Evolutionary conservation across 306 rosid genomes (phyloP).

Genomic region (Canavalia gladiata): DNA sequence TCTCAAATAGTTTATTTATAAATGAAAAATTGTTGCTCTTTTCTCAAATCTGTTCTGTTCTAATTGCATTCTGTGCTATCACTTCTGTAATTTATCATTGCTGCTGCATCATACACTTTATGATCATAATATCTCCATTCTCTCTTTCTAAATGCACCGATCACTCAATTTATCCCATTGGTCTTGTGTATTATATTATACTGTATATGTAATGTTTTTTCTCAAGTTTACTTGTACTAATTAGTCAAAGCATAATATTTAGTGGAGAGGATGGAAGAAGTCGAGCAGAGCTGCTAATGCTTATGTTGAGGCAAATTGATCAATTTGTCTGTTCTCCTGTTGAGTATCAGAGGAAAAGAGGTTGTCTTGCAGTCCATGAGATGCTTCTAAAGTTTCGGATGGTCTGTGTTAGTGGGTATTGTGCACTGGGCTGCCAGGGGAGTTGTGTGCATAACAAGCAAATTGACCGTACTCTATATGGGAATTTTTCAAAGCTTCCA

Average conservation of each 20-base stretch:
- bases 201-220: conserved; percentile 28
- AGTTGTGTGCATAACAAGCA: conserved; percentile 84
- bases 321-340: conserved; percentile 82
- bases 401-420: conserved; percentile 85
- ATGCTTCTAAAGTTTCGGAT: conserved; percentile 93
- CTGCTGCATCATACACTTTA: neutral
- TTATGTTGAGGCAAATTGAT: conserved; percentile 94
- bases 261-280: conserved; percentile 99
- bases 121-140: conserved; percentile 14
- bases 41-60: conserved; percentile 24
- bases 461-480: conserved; percentile 74
- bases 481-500: conserved; percentile 85
- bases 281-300: conserved; percentile 91
- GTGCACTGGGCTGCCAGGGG: conserved; percentile 91
- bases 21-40: neutral
- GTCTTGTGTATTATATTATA: conserved; percentile 13
- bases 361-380: conserved; percentile 92
- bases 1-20: conserved; percentile 1
- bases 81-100: conserved; percentile 18
- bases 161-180: neutral
- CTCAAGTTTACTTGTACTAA: conserved; percentile 44
- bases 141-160: conserved; percentile 14
- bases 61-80: conserved; percentile 12
- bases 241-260: conserved; percentile 48
- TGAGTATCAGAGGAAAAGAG: conserved; percentile 93